Conservation (phyloP, 176 grass and related monocot genomes). For the Cocos nucifera region DNA sequence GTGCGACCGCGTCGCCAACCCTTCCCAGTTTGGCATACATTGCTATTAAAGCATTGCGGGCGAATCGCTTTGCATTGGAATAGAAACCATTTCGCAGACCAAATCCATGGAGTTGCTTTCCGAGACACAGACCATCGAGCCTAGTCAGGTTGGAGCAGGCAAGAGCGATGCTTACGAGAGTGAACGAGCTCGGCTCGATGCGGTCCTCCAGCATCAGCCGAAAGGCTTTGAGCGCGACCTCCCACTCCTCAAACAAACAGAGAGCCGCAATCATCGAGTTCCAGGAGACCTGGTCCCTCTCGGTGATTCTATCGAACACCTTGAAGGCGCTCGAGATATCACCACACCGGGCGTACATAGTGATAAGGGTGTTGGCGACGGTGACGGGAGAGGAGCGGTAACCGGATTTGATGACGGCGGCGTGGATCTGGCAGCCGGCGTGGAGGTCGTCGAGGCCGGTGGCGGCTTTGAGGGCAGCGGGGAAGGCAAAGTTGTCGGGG, state of each 20-base stretch:
- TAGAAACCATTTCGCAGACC: slow-evolving; percentile 46
- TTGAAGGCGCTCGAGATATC: slow-evolving; percentile 35
- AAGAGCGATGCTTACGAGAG: slow-evolving; percentile 61
- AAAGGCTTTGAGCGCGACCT: slow-evolving; percentile 32
- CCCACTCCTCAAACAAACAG: slow-evolving; percentile 54
- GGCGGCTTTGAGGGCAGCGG: slow-evolving; percentile 47
- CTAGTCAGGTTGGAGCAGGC: slow-evolving; percentile 59
- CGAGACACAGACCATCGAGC: slow-evolving; percentile 29
- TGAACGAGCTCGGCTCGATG: slow-evolving; percentile 52
- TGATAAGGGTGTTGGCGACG: slow-evolving; percentile 51
- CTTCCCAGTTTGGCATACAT: slow-evolving; percentile 85
- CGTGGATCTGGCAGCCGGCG: slow-evolving; percentile 43
- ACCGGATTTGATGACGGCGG: slow-evolving; percentile 15
- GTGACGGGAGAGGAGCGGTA: slow-evolving; percentile 30
- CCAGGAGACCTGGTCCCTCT: slow-evolving; percentile 52
- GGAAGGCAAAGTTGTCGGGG: slow-evolving; percentile 55
- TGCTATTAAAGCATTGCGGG: slow-evolving; percentile 66
- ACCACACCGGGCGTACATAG: slow-evolving; percentile 54
- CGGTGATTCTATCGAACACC: slow-evolving; percentile 37
- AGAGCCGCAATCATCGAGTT: slow-evolving; percentile 68
- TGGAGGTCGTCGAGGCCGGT: slow-evolving; percentile 28
- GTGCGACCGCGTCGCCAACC: slow-evolving; percentile 36
- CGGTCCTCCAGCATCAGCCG: slow-evolving; percentile 39
- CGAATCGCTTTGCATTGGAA: slow-evolving; percentile 32
- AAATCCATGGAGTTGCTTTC: slow-evolving; percentile 55